Conservation (phyloP, 805 yeast genomes). For the Isabelozyma pseudorhagii region DNA sequence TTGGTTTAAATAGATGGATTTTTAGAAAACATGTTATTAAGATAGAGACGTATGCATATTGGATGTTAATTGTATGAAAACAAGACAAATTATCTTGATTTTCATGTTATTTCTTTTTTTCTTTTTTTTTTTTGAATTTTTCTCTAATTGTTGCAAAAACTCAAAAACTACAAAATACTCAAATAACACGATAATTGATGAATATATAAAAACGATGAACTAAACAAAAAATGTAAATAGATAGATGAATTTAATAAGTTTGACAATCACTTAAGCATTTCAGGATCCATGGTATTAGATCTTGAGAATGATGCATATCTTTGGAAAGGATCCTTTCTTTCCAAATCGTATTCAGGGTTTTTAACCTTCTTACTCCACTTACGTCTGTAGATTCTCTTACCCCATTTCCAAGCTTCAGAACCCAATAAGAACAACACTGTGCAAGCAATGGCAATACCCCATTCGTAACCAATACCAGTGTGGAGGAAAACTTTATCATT, state of each 20-base stretch:
- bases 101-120: too few species aligned
- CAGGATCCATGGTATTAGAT: conserved; percentile 23
- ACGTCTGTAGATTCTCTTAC: conserved; percentile 30
- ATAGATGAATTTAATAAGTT: background rate
- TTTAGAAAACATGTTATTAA: background rate
- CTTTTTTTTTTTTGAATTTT: too few species aligned
- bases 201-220: background rate
- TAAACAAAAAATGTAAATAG: background rate
- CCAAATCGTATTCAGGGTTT: conserved; percentile 38
- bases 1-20: too few species aligned
- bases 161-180: background rate
- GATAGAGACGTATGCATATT: background rate
- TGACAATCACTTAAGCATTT: background rate
- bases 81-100: too few species aligned
- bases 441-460: conserved; percentile 36
- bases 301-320: conserved; percentile 39
- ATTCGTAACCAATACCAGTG: conserved; percentile 35
- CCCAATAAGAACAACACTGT: conserved; percentile 26
- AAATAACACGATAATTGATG: background rate
- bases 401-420: conserved; percentile 39
- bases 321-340: conserved; percentile 38
- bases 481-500: conserved; percentile 38
- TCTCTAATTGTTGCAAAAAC: too few species aligned
- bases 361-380: conserved; percentile 10
- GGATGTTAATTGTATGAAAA: too few species aligned